Evolutionary conservation across 1,284 basidiomycete species (phyloP).

Genomic region (Volvariella surrecta): DNA sequence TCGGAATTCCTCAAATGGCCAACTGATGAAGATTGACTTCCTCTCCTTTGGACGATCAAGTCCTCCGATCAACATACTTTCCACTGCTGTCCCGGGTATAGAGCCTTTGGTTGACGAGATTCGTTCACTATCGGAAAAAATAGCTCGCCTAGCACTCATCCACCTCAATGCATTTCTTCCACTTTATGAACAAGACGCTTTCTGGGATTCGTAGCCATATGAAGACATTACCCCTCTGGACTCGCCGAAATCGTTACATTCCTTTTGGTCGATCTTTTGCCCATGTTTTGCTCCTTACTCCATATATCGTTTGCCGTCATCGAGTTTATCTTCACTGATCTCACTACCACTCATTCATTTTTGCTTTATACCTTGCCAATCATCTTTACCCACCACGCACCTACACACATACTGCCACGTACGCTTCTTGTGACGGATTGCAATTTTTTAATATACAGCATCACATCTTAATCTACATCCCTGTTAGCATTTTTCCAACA

Average conservation of each 20-base stretch:
- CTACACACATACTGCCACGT: neutral
- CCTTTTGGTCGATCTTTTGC: neutral
- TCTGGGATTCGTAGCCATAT: conserved; percentile 22
- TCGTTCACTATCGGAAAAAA: conserved; percentile 53
- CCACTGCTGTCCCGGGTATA: conserved; percentile 41
- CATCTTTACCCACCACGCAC: neutral
- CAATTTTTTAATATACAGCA: no score
- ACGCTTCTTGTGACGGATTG: no score
- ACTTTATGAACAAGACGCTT: conserved; percentile 61
- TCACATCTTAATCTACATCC: no score
- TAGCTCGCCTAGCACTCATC: conserved; percentile 60
- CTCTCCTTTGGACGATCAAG: conserved; percentile 10
- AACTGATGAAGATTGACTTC: conserved; percentile 17
- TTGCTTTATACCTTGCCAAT: neutral
- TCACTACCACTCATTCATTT: neutral
- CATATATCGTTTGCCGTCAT: neutral
- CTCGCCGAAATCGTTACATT: neutral
- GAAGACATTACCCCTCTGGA: conserved; percentile 1
- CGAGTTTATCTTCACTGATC: neutral
- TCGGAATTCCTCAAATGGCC: conserved; percentile 24
- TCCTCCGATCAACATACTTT: neutral
- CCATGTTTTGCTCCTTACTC: neutral
- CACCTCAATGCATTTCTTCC: conserved; percentile 68
- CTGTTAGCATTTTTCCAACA: no score
- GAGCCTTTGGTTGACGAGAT: conserved; percentile 66